These are phyloP conservation scores for Sphaerosporella brunnea DNA, from an alignment of 495 filamentous ascomycete species.

Conservation along the genomic window DNA sequence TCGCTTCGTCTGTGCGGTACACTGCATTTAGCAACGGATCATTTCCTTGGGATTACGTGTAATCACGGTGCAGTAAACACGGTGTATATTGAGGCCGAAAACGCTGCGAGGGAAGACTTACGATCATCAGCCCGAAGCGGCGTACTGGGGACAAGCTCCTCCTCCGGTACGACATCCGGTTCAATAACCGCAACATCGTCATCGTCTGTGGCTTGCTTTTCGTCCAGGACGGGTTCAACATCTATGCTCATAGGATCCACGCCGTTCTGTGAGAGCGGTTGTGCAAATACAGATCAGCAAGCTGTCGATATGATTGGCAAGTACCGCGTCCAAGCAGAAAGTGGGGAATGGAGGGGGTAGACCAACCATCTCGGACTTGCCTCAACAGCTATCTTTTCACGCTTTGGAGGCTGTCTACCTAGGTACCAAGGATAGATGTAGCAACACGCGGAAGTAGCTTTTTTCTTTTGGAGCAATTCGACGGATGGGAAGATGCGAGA, in stretches of 20 bases:
- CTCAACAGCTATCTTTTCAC: no score
- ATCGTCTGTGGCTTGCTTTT: background rate
- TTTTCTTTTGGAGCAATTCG: no score
- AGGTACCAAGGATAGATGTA: no score
- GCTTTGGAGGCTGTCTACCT: no score
- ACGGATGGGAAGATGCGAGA: no score
- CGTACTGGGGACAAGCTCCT: conserved; percentile 30
- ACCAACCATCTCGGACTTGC: no score
- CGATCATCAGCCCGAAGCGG: conserved; percentile 52
- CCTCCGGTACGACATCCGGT: conserved; percentile 28
- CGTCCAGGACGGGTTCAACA: background rate
- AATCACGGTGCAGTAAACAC: background rate
- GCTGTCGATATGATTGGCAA: no score
- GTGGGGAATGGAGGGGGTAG: no score
- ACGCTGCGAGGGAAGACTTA: conserved; percentile 28
- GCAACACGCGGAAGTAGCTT: no score
- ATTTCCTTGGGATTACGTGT: background rate
- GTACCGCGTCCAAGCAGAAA: no score
- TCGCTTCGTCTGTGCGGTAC: conserved; percentile 47
- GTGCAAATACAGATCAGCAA: no score
- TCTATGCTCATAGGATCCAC: conserved; percentile 1
- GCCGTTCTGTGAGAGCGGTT: background rate
- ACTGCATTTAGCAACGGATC: background rate
- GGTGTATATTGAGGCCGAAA: background rate
- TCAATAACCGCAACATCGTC: conserved; percentile 1